Conservation (phyloP, 352 stramenopile species). For the Phytophthora idaei region DNA sequence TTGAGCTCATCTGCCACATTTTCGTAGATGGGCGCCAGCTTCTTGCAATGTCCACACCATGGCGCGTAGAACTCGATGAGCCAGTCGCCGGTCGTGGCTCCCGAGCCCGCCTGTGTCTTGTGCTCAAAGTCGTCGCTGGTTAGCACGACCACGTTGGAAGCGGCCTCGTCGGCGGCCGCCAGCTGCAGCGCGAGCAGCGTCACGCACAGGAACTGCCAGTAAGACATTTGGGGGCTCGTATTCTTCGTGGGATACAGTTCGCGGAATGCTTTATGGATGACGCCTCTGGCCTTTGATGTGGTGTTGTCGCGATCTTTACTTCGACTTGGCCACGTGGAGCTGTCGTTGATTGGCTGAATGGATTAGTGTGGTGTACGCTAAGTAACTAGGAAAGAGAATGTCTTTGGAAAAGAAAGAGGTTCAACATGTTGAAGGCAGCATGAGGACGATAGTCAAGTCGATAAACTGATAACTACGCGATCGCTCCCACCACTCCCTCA, state of each 20-base stretch:
- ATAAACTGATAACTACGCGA: no score
- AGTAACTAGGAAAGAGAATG: slow-evolving; percentile 1
- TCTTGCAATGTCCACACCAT: slow-evolving; percentile 88
- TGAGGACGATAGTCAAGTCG: no score
- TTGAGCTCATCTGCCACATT: slow-evolving; percentile 85
- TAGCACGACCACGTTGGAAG: slow-evolving; percentile 68
- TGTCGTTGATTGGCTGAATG: slow-evolving; percentile 20
- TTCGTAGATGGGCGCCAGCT: slow-evolving; percentile 79
- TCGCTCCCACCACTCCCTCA: slow-evolving; percentile 3
- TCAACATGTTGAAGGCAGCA: neutral
- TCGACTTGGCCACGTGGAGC: slow-evolving; percentile 24
- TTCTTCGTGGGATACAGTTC: neutral
- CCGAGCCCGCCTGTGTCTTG: slow-evolving; percentile 88
- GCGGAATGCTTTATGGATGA: slow-evolving; percentile 11
- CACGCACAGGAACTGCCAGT: slow-evolving; percentile 27
- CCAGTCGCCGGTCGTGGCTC: slow-evolving; percentile 93
- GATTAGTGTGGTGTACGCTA: neutral
- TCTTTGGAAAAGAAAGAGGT: neutral
- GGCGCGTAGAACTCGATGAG: slow-evolving; percentile 88
- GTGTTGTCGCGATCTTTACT: slow-evolving; percentile 13
- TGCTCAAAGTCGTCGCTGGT: slow-evolving; percentile 86
- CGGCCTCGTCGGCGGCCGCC: slow-evolving; percentile 17
- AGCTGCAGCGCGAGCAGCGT: slow-evolving; percentile 35
- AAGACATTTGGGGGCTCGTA: slow-evolving; percentile 2
- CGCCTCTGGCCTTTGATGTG: neutral